phyloP scores from a whole-genome alignment of 2,329 filamentous ascomycete genomes.

The Alternaria sp. region DNA sequence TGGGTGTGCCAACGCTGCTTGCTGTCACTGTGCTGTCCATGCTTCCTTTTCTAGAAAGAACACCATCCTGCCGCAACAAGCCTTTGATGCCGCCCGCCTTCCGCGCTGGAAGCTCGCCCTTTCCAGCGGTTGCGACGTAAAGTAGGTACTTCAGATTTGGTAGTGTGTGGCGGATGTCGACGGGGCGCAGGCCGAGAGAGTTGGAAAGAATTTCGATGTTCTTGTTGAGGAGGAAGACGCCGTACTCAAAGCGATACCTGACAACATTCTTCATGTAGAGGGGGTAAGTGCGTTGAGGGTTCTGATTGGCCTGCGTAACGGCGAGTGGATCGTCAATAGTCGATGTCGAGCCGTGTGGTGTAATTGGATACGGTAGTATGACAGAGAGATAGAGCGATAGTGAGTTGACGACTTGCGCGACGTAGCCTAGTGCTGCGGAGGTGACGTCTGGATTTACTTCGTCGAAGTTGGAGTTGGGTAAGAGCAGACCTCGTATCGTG shows the following conservation, averaged over 20 bases:
- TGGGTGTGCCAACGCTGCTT: slow-evolving; percentile 33
- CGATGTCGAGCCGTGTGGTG: slow-evolving; percentile 74
- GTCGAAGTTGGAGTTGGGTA: slow-evolving; percentile 82
- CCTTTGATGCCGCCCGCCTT: slow-evolving; percentile 47
- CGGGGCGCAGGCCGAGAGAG: slow-evolving; percentile 73
- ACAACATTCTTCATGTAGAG: slow-evolving; percentile 74
- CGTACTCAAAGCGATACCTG: slow-evolving; percentile 94
- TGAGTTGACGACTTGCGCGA: slow-evolving; percentile 74
- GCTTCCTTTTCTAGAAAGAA: slow-evolving; percentile 37
- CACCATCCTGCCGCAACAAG: slow-evolving; percentile 34
- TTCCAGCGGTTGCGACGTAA: slow-evolving; percentile 85
- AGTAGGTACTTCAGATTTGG: slow-evolving; percentile 93
- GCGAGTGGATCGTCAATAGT: slow-evolving; percentile 76
- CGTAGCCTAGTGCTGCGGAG: slow-evolving; percentile 81
- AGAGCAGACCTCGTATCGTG: slow-evolving; percentile 76
- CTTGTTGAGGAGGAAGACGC: slow-evolving; percentile 95
- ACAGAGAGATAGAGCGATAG: slow-evolving; percentile 83
- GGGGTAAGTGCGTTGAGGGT: slow-evolving; percentile 65
- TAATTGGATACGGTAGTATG: slow-evolving; percentile 80
- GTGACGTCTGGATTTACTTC: slow-evolving; percentile 74
- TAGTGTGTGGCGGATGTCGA: slow-evolving; percentile 90
- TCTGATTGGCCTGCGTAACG: slow-evolving; percentile 46
- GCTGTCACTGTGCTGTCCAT: slow-evolving; percentile 40
- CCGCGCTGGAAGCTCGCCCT: slow-evolving; percentile 61
- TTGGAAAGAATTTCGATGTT: slow-evolving; percentile 76